Percentiles rank a stretch among this genome's conserved stretches.
Evolutionary conservation across 164 flowering plant species (phyloP).

Genomic region (Paratinospora sagittata): DNA sequence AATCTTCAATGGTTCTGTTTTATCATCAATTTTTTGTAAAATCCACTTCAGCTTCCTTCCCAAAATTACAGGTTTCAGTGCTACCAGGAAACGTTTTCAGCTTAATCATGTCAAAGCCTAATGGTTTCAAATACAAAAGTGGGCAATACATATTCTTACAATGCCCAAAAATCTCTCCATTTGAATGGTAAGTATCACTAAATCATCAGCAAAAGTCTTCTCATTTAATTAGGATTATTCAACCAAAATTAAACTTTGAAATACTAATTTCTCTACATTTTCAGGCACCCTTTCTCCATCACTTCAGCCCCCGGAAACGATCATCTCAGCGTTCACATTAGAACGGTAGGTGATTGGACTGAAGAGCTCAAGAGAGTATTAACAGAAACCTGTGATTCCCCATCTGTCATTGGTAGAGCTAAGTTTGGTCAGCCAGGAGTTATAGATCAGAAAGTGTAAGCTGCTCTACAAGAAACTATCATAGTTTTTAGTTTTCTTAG

Average conservation of each 20-base stretch:
- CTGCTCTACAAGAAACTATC: not conserved
- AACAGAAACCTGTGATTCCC: constrained; percentile 42
- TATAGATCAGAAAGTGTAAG: constrained; percentile 52
- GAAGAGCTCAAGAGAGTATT: constrained; percentile 68
- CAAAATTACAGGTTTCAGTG: constrained; percentile 51
- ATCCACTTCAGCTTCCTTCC: not conserved
- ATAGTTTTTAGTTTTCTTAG: not conserved
- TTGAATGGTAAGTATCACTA: constrained; percentile 58
- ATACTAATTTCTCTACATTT: not conserved
- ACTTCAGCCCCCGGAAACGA: constrained; percentile 93
- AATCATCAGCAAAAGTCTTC: not conserved
- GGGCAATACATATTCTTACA: constrained; percentile 89
- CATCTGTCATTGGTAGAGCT: constrained; percentile 48
- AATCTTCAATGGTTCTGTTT: not conserved
- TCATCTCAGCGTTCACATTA: constrained; percentile 85
- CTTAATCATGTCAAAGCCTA: constrained; percentile 76
- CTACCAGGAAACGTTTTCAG: constrained; percentile 89
- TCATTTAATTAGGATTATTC: not conserved
- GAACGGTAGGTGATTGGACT: constrained; percentile 93
- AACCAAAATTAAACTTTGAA: not conserved
- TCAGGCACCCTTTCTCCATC: constrained; percentile 95
- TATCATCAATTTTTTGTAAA: not conserved
- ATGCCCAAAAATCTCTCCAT: constrained; percentile 79
- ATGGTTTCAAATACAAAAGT: constrained; percentile 79
- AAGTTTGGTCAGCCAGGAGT: constrained; percentile 36